Conservation (phyloP, 768 basidiomycete species). For the Trametes maxima region DNA sequence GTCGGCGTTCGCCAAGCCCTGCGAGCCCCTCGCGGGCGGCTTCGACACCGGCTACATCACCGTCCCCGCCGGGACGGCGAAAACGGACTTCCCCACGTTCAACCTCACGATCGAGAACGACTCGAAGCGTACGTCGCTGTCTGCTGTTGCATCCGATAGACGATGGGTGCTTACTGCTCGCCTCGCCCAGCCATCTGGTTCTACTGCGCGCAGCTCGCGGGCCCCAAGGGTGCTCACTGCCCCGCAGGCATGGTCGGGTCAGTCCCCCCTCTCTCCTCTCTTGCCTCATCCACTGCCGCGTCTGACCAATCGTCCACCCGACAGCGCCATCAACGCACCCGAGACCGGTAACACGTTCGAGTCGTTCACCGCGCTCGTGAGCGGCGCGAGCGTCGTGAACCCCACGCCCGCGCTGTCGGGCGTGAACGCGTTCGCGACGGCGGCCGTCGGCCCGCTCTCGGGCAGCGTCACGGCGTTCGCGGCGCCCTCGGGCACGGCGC, state of each 20-base stretch:
- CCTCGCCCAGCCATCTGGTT: conserved; percentile 52
- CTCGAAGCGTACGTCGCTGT: conserved; percentile 41
- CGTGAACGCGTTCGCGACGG: conserved; percentile 50
- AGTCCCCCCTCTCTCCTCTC: neutral
- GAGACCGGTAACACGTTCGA: conserved; percentile 45
- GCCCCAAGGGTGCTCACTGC: conserved; percentile 43
- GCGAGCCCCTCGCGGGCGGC: conserved; percentile 46
- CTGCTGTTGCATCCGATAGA: neutral
- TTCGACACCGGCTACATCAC: conserved; percentile 58
- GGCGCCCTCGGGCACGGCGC: conserved; percentile 26
- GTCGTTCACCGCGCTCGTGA: conserved; percentile 40
- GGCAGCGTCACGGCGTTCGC: conserved; percentile 37
- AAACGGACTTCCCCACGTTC: conserved; percentile 41
- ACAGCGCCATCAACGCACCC: conserved; percentile 54
- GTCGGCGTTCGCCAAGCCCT: conserved; percentile 48
- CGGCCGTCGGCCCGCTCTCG: conserved; percentile 42
- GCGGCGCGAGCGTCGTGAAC: conserved; percentile 37
- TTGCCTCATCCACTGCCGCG: neutral
- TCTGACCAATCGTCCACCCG: no score
- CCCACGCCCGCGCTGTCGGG: conserved; percentile 45
- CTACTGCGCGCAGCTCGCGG: conserved; percentile 54
- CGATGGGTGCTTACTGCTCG: neutral
- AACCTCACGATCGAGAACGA: conserved; percentile 55
- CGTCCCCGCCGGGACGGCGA: conserved; percentile 34
- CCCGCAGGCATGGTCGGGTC: conserved; percentile 39